Base-by-base conservation (phyloP, 2,329 filamentous ascomycete genomes). In the Pezicula rhizophila region DNA sequence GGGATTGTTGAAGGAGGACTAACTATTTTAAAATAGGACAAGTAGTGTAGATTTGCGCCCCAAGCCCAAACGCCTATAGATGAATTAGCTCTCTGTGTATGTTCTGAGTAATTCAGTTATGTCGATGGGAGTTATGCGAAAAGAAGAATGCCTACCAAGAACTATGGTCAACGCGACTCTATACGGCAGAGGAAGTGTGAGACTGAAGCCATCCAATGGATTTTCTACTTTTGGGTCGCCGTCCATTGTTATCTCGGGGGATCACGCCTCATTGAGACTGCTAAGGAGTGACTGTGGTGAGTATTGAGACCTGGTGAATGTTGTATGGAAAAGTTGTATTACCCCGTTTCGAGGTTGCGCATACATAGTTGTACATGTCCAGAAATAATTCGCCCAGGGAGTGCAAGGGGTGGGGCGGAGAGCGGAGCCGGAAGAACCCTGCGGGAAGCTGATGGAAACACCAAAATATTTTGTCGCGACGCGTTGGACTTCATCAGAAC, bases 21-120 rank as follows among this genome's bases (percentile, higher is more conserved):
- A 68, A 82, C 80, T 71, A 99, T 95, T 65, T 87, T 87, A 62
- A 83, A 75, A 50, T 81, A 70, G 61, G 85, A 77, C 52, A 97
- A 82, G 70, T 89, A 91, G 65, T 96, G 90, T 37, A 97, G 80
- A 71, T 96, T 97, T 59, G 87, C 69, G 57, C 85, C 90, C 90
- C 92, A 99, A 66, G 89, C 90, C 92, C 92, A 97, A 62, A 95
- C 84, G 59, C 89, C 90, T 95, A 57, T 52, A 50, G 42, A 35
- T 17, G 6, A 15, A 20, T 38, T 38, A 38, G 35, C 12, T 41
- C 11, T 12, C 11, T 31, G 5, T 12, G 12, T 31, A 31, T 31
- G 11, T 31, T 12, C 11, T 31, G 28, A 48, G 60, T 42, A 59
- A 52, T 44, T 41, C 37, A 49, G 37, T 44, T 14, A 49, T 20